phyloP scores from a whole-genome alignment of 176 grass and related monocot species.

The Microstegium vimineum region DNA sequence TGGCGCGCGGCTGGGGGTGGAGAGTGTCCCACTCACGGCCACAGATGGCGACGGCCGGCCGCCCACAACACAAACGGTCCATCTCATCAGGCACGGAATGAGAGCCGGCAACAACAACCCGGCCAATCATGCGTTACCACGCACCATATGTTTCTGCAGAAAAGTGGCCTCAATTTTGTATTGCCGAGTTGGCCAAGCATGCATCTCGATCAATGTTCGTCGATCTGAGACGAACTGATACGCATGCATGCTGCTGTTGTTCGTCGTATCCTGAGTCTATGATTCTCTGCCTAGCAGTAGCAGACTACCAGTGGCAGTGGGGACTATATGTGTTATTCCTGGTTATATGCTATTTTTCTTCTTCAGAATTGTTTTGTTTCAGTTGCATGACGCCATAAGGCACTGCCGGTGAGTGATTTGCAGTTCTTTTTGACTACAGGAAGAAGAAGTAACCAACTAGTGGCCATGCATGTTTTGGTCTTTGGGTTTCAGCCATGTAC shows the following conservation, averaged over 20 bases:
- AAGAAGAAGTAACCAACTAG: neutral
- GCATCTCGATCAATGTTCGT: neutral
- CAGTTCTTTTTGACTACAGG: conserved; percentile 13
- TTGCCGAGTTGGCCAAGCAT: neutral
- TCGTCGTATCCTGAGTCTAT: neutral
- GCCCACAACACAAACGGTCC: too few species aligned
- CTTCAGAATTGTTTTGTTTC: neutral
- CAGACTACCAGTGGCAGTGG: neutral
- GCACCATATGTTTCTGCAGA: neutral
- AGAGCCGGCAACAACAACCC: too few species aligned
- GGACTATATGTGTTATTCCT: neutral
- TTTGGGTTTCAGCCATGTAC: conserved; percentile 34
- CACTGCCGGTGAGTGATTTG: neutral
- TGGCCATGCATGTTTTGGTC: conserved; percentile 1
- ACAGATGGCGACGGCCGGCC: neutral
- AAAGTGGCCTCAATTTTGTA: neutral
- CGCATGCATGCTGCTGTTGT: neutral
- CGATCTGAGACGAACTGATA: neutral
- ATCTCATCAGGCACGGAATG: too few species aligned
- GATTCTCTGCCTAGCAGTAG: neutral
- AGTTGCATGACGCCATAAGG: conserved; percentile 29
- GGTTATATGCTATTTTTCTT: neutral
- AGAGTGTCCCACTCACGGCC: neutral
- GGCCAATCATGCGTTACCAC: neutral
- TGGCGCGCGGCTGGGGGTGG: neutral